These are phyloP conservation scores for Penicillium psychrofluorescens DNA, from an alignment of 495 filamentous ascomycete genomes.

Conservation along the genomic window DNA sequence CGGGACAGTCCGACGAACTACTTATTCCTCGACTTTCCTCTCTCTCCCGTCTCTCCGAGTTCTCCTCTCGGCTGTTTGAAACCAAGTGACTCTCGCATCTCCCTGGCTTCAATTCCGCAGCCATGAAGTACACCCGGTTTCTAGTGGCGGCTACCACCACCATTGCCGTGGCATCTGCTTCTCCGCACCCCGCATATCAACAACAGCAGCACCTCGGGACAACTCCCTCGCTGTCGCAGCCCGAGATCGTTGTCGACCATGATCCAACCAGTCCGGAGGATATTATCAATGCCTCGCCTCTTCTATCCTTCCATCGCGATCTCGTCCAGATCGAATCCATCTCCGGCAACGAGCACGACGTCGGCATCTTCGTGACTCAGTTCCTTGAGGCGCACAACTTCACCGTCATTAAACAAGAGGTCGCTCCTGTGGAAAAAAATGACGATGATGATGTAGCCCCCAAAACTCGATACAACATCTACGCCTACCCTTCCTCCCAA, in stretches of 20 bases:
- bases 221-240: not conserved
- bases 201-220: conserved; percentile 12
- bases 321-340: conserved; percentile 73
- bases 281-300: conserved; percentile 31
- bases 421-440: conserved; percentile 18
- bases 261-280: conserved; percentile 7
- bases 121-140: conserved; percentile 17
- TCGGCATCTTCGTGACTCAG: conserved; percentile 58
- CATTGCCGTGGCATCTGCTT: conserved; percentile 13
- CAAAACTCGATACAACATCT: conserved; percentile 62
- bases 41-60: no score
- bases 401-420: conserved; percentile 57
- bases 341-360: conserved; percentile 61
- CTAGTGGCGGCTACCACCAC: conserved; percentile 17
- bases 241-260: not conserved
- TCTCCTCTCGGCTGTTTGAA: not conserved
- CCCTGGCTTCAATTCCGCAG: not conserved
- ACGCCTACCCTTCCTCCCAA: conserved; percentile 61
- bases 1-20: no score
- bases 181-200: conserved; percentile 26
- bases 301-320: conserved; percentile 71
- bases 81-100: not conserved
- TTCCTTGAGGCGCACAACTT: conserved; percentile 61
- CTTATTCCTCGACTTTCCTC: no score
- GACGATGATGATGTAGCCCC: not conserved